These are phyloP conservation scores for Aulographum hederae DNA, from an alignment of 2,329 filamentous ascomycete species.

Conservation along the genomic window DNA sequence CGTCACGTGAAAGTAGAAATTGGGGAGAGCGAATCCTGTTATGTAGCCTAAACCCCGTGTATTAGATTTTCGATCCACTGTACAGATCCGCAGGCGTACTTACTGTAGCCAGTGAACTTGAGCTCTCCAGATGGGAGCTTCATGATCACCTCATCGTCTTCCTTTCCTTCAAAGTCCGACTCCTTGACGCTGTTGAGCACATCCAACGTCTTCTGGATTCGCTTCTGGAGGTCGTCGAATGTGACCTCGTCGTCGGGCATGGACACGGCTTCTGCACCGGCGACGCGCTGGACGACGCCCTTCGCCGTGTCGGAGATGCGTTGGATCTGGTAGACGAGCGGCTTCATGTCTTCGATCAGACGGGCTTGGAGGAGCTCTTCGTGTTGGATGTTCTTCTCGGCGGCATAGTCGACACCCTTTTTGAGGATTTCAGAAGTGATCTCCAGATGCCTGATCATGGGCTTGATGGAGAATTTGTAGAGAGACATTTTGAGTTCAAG, in stretches of 20 bases:
- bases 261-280: constrained; percentile 13
- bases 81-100: too few relatives aligned
- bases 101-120: constrained; percentile 22
- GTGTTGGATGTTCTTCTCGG: constrained; percentile 17
- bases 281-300: constrained; percentile 20
- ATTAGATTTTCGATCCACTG: too few relatives aligned
- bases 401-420: constrained; percentile 23
- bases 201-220: constrained; percentile 28
- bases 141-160: constrained; percentile 21
- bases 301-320: constrained; percentile 23
- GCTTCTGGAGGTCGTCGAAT: constrained; percentile 28
- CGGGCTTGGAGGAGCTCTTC: constrained; percentile 20
- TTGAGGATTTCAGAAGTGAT: constrained; percentile 24
- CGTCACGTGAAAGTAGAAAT: constrained; percentile 45
- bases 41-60: too few relatives aligned
- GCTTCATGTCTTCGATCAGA: constrained; percentile 31
- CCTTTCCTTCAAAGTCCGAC: constrained; percentile 24
- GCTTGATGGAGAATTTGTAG: constrained; percentile 20
- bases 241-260: constrained; percentile 27
- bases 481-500: too few relatives aligned
- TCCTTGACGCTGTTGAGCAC: constrained; percentile 26
- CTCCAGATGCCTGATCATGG: constrained; percentile 24
- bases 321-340: constrained; percentile 31
- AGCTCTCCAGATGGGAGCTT: constrained; percentile 13
- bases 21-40: constrained; percentile 32